Percentiles rank a stretch among this genome's conserved stretches.
Evolutionary conservation across 140 eudicot species (phyloP).

Genomic region (Ambrosia hybrid): DNA sequence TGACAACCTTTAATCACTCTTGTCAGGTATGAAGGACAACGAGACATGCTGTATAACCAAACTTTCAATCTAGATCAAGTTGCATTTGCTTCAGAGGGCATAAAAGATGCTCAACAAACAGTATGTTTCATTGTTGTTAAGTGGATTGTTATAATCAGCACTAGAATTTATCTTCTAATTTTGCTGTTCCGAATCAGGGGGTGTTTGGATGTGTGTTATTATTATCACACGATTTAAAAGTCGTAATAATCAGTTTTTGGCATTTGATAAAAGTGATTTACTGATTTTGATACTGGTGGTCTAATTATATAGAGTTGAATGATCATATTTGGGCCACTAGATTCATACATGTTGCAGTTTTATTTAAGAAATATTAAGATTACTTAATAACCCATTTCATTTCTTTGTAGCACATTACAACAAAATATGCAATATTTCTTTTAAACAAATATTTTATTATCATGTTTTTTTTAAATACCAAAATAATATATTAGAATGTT

Average conservation of each 20-base stretch:
- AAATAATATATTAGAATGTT: too few relatives aligned
- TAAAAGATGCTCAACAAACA: conserved; percentile 96
- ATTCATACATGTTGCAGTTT: too few relatives aligned
- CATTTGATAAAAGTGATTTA: neutral
- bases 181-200: neutral
- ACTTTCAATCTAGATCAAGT: too few relatives aligned
- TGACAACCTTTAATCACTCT: conserved; percentile 3
- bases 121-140: conserved; percentile 41
- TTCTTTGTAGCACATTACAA: too few relatives aligned
- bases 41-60: conserved; percentile 95
- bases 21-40: conserved; percentile 92
- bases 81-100: too few relatives aligned
- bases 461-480: too few relatives aligned
- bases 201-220: neutral
- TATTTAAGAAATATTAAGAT: too few relatives aligned
- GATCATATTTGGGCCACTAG: too few relatives aligned
- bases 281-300: neutral
- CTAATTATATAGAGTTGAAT: too few relatives aligned
- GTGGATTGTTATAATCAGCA: conserved; percentile 3
- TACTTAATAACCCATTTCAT: too few relatives aligned
- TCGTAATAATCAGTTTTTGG: neutral
- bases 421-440: too few relatives aligned
- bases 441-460: too few relatives aligned
- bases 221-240: neutral
- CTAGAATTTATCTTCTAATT: conserved; percentile 4